phyloP scores from a whole-genome alignment of 495 filamentous ascomycete genomes.

The Aspergillus heteromorphus region DNA sequence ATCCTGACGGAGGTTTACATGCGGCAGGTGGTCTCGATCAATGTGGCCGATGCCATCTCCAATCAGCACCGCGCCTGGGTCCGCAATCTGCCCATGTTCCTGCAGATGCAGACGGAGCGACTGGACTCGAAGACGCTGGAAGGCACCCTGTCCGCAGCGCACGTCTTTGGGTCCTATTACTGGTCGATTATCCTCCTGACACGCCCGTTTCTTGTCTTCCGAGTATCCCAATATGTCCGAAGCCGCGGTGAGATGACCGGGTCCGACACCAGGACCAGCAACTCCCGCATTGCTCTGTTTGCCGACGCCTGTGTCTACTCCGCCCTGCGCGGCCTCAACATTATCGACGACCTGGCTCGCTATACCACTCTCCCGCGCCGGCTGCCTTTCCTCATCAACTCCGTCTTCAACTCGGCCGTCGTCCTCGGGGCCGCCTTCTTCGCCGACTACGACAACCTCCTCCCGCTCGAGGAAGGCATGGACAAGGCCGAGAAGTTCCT shows the following conservation, averaged over 20 bases:
- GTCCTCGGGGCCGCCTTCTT: constrained; percentile 67
- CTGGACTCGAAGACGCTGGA: constrained; percentile 37
- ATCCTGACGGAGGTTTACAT: constrained; percentile 67
- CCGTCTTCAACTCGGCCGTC: constrained; percentile 66
- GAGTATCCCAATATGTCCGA: constrained; percentile 43
- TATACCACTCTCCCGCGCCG: constrained; percentile 58
- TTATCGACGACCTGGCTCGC: constrained; percentile 53
- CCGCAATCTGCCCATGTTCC: constrained; percentile 27
- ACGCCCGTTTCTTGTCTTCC: constrained; percentile 60
- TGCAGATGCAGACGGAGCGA: constrained; percentile 32
- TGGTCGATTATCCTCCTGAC: constrained; percentile 70
- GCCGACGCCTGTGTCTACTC: constrained; percentile 67
- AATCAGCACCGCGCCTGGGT: constrained; percentile 48
- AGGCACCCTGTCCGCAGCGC: constrained; percentile 59
- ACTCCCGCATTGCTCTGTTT: constrained; percentile 54
- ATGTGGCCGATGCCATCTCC: constrained; percentile 60
- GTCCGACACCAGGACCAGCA: constrained; percentile 20
- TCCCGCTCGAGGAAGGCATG: constrained; percentile 50
- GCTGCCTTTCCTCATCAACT: constrained; percentile 68
- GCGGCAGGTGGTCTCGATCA: constrained; percentile 61
- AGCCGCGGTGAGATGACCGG: constrained; percentile 25
- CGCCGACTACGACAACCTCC: constrained; percentile 54
- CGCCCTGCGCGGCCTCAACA: constrained; percentile 59
- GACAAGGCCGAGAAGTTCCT: constrained; percentile 56
- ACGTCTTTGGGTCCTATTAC: constrained; percentile 64